A percentile compares a stretch with the other conserved stretches of the same genome.
Evolutionary conservation across 1,284 basidiomycete genomes (phyloP).

Genomic region (Sporisorium iseilematis-ciliati): DNA sequence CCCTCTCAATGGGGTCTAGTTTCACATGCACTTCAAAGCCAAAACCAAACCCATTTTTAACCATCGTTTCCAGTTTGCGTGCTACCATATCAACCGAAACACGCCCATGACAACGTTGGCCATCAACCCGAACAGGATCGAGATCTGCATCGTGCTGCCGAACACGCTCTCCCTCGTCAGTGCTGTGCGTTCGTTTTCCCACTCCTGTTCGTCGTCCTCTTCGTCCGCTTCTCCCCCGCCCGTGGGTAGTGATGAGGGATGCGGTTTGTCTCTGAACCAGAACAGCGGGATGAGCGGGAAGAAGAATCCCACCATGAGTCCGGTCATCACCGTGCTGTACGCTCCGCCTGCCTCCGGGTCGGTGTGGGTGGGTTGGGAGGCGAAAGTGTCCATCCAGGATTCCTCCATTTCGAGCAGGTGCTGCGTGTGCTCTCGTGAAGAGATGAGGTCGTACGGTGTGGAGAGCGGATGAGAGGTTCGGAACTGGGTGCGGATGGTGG

Average conservation of each 20-base stretch:
- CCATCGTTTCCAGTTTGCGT: too few species aligned
- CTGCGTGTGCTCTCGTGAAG: constrained; percentile 24
- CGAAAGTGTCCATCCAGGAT: constrained; percentile 48
- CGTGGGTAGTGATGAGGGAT: constrained; percentile 23
- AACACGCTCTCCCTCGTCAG: constrained; percentile 27
- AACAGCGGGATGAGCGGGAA: constrained; percentile 36
- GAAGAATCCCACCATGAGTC: constrained; percentile 47
- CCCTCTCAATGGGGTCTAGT: background rate
- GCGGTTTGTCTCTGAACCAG: constrained; percentile 32
- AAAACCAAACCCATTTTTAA: too few species aligned
- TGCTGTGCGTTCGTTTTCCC: constrained; percentile 9
- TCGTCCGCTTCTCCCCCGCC: background rate
- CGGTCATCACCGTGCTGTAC: constrained; percentile 36
- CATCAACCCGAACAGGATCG: constrained; percentile 34
- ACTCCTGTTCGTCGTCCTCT: constrained; percentile 27
- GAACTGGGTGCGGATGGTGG: constrained; percentile 35
- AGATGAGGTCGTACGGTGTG: constrained; percentile 29
- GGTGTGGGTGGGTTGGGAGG: constrained; percentile 3
- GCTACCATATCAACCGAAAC: constrained; percentile 47
- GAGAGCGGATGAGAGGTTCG: constrained; percentile 30
- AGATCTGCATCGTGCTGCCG: constrained; percentile 43
- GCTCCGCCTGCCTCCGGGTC: background rate
- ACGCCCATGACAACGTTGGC: constrained; percentile 42
- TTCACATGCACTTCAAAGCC: too few species aligned
- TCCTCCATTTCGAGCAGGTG: constrained; percentile 50